Base-by-base conservation (phyloP, 2,329 filamentous ascomycete genomes). In the Aureobasidium sp. region DNA sequence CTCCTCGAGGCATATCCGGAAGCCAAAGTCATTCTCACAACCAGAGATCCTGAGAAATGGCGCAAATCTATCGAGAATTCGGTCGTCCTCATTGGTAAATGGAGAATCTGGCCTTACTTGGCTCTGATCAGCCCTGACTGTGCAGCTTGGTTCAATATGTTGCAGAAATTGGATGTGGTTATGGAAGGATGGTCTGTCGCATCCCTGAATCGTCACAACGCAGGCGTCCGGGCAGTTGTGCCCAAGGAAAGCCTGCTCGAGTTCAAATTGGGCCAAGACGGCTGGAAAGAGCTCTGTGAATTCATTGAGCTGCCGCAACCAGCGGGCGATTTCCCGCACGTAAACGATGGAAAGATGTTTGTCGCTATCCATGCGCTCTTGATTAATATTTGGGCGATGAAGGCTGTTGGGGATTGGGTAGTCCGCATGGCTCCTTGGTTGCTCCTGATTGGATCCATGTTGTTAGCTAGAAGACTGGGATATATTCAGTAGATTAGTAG, bases 211-310 rank as follows among this genome's bases (percentile, higher is more conserved):
- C 53, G 53, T 1, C 53, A 57, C 15, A 57, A 57, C 29, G 29
- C 53, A 21, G 53, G 53, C 35, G 40, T 57, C 9, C 53, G 53
- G 13, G 13, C 19, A 19, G 54, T 75, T 3, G 75, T 77, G 8
- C 78, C 79, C 2, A 68, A 73, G 4, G 78, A 80, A 61, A 74
- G 76, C 58, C 70, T 82, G 43, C 73, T 83, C 38, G 79, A 81
- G 65, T 82, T 79, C 69, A 74, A 76, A 65, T 76, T 81, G 65
- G 74, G 75, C 60, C 11, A 29, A 21, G 77, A 81, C 33, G 80
- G 80, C 60, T 81, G 79, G 79, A 74, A 72, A 59, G 79, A 79
- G 29, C 73, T 82, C 23, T 81, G 78, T 71, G 75, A 81, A 60
- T 81, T 81, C 70, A 73, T 82, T 37, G 78, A 75, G 21, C 75